Evolutionary conservation across 164 flowering plant genomes (phyloP).

Genomic region (Vitis rotundifolia): DNA sequence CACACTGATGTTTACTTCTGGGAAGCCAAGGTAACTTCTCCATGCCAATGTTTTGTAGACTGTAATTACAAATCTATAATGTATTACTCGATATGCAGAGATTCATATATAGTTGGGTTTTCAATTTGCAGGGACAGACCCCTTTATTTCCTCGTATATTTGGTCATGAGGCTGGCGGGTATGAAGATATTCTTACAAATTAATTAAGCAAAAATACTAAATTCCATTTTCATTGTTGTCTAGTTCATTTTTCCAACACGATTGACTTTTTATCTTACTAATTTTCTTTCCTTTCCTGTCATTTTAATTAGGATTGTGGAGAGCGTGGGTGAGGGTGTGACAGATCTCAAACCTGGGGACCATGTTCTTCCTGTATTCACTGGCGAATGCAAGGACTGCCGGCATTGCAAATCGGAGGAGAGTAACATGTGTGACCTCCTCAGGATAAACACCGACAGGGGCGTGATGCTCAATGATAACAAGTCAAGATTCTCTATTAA

Average conservation of each 20-base stretch:
- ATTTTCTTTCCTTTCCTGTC: not conserved
- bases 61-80: too few species aligned
- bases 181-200: not conserved
- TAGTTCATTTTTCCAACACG: not conserved
- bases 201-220: too few species aligned
- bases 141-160: conserved; percentile 43
- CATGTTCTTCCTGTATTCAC: conserved; percentile 26
- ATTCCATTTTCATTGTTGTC: not conserved
- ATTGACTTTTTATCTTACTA: not conserved
- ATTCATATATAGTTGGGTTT: too few species aligned
- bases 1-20: conserved; percentile 58
- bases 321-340: conserved; percentile 20
- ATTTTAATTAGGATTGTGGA: conserved; percentile 16
- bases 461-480: conserved; percentile 23
- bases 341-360: conserved; percentile 16
- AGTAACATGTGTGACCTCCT: conserved; percentile 29
- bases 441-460: conserved; percentile 19
- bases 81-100: too few species aligned
- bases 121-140: conserved; percentile 33
- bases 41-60: not conserved
- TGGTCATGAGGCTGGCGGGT: conserved; percentile 50
- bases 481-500: conserved; percentile 22
- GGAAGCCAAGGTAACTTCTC: conserved; percentile 42
- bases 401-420: conserved; percentile 23
- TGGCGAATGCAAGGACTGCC: conserved; percentile 25